These are phyloP conservation scores for Theileria annulata DNA, from an alignment of 169 alveolate species.

Conservation along the genomic window DNA sequence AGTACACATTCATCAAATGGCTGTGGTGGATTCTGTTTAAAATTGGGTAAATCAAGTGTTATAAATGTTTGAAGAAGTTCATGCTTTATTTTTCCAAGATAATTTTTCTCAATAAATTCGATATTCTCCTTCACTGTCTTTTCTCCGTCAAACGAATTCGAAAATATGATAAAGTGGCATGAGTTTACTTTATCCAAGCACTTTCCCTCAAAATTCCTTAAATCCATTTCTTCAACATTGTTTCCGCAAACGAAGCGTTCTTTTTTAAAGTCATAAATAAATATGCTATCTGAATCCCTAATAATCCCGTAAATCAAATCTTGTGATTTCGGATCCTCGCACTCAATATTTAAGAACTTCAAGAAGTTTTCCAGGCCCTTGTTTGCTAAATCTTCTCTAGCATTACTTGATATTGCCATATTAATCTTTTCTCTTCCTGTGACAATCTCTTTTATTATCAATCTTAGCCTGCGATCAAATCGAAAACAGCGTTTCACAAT, in stretches of 20 bases:
- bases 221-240: constrained; percentile 32
- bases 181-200: constrained; percentile 24
- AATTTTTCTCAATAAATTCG: background rate
- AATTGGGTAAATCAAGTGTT: constrained; percentile 14
- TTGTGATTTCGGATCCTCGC: background rate
- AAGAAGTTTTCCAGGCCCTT: background rate
- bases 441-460: background rate
- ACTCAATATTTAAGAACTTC: background rate
- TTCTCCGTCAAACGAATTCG: background rate
- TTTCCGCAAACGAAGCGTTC: constrained; percentile 6
- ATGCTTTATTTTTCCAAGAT: background rate
- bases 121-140: background rate
- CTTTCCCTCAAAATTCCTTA: constrained; percentile 28
- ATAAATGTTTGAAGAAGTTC: background rate
- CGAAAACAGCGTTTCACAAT: background rate
- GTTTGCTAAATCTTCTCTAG: background rate
- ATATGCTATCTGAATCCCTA: background rate
- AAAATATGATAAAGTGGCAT: constrained; percentile 13
- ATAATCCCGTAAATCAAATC: constrained; percentile 12
- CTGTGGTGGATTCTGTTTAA: background rate
- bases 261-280: constrained; percentile 14
- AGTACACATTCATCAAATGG: background rate
- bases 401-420: background rate
- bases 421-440: background rate
- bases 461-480: background rate